Conservation (phyloP, 176 grass and related monocot genomes). For the Oropetium thomaeum region DNA sequence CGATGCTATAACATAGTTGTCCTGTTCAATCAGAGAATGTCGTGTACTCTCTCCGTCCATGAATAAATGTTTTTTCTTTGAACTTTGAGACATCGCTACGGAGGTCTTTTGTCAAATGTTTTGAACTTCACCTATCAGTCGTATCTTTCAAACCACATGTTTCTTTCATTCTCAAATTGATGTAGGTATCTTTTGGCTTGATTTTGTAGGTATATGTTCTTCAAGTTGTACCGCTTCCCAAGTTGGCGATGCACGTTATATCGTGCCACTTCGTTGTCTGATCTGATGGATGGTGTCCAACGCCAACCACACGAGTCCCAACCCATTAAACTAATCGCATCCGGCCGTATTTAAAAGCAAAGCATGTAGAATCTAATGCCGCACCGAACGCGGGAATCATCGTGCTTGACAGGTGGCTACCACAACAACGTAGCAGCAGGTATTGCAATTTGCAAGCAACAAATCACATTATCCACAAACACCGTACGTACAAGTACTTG, state of each 20-base stretch:
- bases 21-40: neutral
- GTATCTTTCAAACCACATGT: too few species aligned
- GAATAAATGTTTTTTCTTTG: too few species aligned
- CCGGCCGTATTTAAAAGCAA: slow-evolving; percentile 23
- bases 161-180: too few species aligned
- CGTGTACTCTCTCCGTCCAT: too few species aligned
- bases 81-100: too few species aligned
- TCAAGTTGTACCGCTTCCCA: neutral
- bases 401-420: slow-evolving; percentile 22
- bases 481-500: slow-evolving; percentile 20
- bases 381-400: slow-evolving; percentile 17
- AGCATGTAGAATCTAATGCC: slow-evolving; percentile 13
- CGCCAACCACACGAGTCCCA: slow-evolving; percentile 39
- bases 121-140: too few species aligned
- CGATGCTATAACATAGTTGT: neutral
- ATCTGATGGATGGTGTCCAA: slow-evolving; percentile 27
- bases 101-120: too few species aligned
- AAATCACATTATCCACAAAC: neutral
- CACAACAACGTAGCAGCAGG: neutral
- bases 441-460: neutral
- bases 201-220: too few species aligned
- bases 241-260: slow-evolving; percentile 15
- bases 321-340: slow-evolving; percentile 20
- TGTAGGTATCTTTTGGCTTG: too few species aligned
- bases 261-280: slow-evolving; percentile 26